These are phyloP conservation scores for Cladosporium oxysporum DNA, from an alignment of 2,329 filamentous ascomycete species.

Conservation along the genomic window DNA sequence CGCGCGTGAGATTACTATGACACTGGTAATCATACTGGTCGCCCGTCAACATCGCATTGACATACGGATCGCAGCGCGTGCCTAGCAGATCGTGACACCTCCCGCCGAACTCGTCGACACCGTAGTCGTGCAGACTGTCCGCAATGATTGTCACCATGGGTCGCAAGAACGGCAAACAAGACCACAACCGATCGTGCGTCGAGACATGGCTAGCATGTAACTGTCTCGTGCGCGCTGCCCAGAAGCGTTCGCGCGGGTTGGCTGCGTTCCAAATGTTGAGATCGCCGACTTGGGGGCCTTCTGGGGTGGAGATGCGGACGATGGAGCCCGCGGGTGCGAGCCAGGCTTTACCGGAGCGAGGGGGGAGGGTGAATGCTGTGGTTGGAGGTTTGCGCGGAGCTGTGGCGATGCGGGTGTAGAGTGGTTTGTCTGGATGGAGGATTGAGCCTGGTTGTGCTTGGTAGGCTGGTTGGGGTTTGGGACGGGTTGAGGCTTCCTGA, in stretches of 20 bases:
- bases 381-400: constrained; percentile 27
- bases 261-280: constrained; percentile 78
- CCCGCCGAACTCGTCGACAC: constrained; percentile 56
- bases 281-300: constrained; percentile 80
- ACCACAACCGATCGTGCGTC: constrained; percentile 75
- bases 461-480: constrained; percentile 37
- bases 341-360: constrained; percentile 75
- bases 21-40: constrained; percentile 78
- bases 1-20: constrained; percentile 76
- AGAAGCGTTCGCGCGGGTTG: constrained; percentile 79
- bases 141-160: constrained; percentile 68
- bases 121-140: constrained; percentile 60
- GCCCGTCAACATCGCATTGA: constrained; percentile 72
- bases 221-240: constrained; percentile 77
- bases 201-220: constrained; percentile 75
- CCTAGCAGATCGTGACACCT: constrained; percentile 77
- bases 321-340: constrained; percentile 67
- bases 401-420: constrained; percentile 33
- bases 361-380: constrained; percentile 57
- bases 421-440: constrained; percentile 31
- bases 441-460: constrained; percentile 33
- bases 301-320: constrained; percentile 71
- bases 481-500: neutral
- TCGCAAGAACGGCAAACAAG: constrained; percentile 72
- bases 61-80: constrained; percentile 82